Evolutionary conservation across 2,329 filamentous ascomycete genomes (phyloP).

Genomic region (Exophiala sp.): DNA sequence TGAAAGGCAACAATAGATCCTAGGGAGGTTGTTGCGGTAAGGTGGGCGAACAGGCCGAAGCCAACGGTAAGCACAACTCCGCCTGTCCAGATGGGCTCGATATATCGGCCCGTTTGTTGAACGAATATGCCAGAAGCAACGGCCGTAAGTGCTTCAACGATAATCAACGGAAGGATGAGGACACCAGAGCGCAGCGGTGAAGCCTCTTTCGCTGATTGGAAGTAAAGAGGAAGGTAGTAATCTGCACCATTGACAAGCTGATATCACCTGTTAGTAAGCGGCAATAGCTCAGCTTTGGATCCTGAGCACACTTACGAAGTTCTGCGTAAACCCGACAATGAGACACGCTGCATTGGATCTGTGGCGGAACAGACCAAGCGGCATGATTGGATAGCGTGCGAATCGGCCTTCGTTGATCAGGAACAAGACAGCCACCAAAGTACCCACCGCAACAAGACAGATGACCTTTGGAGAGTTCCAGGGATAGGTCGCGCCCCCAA

Average conservation of each 20-base stretch:
- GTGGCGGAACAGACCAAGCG: conserved; percentile 64
- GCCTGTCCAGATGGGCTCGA: conserved; percentile 46
- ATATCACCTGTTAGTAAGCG: not conserved
- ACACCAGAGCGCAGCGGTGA: conserved; percentile 53
- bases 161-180: conserved; percentile 61
- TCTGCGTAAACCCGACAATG: conserved; percentile 46
- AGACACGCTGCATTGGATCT: conserved; percentile 50
- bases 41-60: conserved; percentile 44
- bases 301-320: conserved; percentile 50
- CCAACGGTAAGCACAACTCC: conserved; percentile 42
- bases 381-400: conserved; percentile 74
- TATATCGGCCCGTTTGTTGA: conserved; percentile 47
- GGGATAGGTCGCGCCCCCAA: conserved; percentile 70
- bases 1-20: conserved; percentile 28
- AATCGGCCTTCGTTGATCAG: conserved; percentile 67
- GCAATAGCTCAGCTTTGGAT: not conserved
- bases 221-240: conserved; percentile 71
- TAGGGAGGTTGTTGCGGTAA: conserved; percentile 21
- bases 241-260: conserved; percentile 60
- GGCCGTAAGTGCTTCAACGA: conserved; percentile 42
- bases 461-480: conserved; percentile 73
- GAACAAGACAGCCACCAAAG: conserved; percentile 62
- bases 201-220: conserved; percentile 65
- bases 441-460: conserved; percentile 71
- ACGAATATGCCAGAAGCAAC: conserved; percentile 48